These are phyloP conservation scores for Naegleria fowleri DNA, from an alignment of 208 protist genomes.

Conservation along the genomic window DNA sequence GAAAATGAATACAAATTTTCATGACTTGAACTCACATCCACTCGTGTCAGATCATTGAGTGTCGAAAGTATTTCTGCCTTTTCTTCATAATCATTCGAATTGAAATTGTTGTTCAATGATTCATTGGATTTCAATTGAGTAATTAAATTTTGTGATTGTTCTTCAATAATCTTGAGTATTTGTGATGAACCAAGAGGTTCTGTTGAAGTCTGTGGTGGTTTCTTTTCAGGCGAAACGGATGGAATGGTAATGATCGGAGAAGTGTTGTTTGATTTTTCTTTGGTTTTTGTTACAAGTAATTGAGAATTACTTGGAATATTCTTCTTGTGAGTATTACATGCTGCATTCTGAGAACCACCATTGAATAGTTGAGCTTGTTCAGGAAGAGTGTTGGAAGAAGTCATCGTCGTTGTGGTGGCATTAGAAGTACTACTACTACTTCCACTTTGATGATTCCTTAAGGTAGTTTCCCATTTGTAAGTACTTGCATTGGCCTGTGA, in stretches of 20 bases:
- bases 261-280: too few relatives aligned
- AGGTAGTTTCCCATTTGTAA: neutral
- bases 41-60: neutral
- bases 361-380: neutral
- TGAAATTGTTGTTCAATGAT: neutral
- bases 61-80: neutral
- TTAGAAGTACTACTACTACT: neutral
- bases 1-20: neutral
- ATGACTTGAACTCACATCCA: neutral
- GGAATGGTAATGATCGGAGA: neutral
- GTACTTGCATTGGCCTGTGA: neutral
- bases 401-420: too few relatives aligned
- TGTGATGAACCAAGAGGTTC: neutral
- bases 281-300: too few relatives aligned
- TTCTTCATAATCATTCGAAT: neutral
- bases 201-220: neutral
- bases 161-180: neutral
- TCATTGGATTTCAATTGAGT: neutral
- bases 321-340: too few relatives aligned
- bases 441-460: too few relatives aligned
- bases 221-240: neutral
- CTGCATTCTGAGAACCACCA: too few relatives aligned
- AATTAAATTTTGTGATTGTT: neutral
- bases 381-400: neutral
- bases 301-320: too few relatives aligned